phyloP scores from a whole-genome alignment of 495 filamentous ascomycete species.

The Penicillium egyptiacum region DNA sequence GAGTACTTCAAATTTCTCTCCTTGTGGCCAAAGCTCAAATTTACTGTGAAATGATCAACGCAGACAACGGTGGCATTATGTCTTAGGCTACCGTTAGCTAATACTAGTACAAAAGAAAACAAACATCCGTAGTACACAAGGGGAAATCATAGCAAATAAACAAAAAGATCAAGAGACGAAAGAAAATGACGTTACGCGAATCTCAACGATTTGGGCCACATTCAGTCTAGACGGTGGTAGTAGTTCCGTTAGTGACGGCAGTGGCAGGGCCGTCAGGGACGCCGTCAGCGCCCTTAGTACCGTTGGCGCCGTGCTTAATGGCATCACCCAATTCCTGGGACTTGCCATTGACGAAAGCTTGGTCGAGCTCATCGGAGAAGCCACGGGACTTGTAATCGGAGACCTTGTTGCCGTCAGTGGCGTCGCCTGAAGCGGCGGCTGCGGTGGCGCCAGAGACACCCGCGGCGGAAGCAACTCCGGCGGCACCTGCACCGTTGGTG shows the following conservation, averaged over 20 bases:
- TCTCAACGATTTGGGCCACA: not conserved
- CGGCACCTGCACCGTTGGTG: slow-evolving; percentile 13
- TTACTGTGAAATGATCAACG: slow-evolving; percentile 1
- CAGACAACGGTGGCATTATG: slow-evolving; percentile 27
- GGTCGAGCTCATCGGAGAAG: slow-evolving; percentile 57
- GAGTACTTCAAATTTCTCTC: not conserved
- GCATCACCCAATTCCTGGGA: slow-evolving; percentile 17
- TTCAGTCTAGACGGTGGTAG: slow-evolving; percentile 20
- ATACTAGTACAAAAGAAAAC: slow-evolving; percentile 26
- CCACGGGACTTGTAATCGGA: slow-evolving; percentile 35
- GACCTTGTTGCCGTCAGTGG: slow-evolving; percentile 22
- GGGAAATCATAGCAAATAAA: slow-evolving; percentile 30
- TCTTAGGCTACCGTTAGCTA: slow-evolving; percentile 29
- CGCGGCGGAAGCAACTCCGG: slow-evolving; percentile 11
- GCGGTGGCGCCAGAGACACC: slow-evolving; percentile 16
- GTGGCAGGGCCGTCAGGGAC: not conserved
- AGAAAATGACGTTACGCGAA: slow-evolving; percentile 9
- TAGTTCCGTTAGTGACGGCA: slow-evolving; percentile 21
- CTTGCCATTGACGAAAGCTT: slow-evolving; percentile 48
- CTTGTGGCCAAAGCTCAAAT: not conserved
- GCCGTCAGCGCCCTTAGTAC: slow-evolving; percentile 12
- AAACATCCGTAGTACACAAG: slow-evolving; percentile 17
- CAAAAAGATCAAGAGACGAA: slow-evolving; percentile 12
- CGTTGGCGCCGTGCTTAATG: slow-evolving; percentile 17
- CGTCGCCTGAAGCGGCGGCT: slow-evolving; percentile 12